These are phyloP conservation scores for Agrocybe pediades DNA, from an alignment of 768 basidiomycete genomes.

Conservation along the genomic window DNA sequence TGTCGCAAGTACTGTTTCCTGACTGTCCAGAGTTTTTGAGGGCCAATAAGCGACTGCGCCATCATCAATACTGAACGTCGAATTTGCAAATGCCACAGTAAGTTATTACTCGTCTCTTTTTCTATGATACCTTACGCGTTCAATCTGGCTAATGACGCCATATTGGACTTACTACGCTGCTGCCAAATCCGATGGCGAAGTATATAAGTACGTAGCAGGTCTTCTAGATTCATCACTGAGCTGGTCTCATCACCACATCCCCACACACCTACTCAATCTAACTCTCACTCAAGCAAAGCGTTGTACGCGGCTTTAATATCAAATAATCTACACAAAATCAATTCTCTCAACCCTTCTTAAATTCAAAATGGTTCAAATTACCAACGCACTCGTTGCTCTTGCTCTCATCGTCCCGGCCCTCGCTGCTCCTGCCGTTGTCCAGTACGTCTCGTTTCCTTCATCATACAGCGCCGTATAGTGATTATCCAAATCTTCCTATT, in stretches of 20 bases:
- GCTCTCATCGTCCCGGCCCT: neutral
- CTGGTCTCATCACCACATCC: neutral
- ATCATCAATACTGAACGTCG: too few species aligned
- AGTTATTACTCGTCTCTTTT: too few species aligned
- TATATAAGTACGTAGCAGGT: neutral
- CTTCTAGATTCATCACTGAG: neutral
- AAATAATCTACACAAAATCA: neutral
- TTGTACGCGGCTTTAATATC: neutral
- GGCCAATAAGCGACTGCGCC: too few species aligned
- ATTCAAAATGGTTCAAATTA: neutral
- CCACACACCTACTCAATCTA: neutral
- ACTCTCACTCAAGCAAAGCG: neutral
- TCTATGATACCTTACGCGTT: too few species aligned
- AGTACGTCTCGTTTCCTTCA: neutral
- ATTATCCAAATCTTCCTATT: too few species aligned
- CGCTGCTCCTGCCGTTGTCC: neutral
- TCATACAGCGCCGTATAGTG: too few species aligned
- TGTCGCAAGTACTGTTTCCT: neutral
- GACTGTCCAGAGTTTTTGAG: too few species aligned
- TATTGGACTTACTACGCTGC: too few species aligned
- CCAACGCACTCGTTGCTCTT: neutral
- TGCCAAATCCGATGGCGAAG: too few species aligned
- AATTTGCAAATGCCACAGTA: too few species aligned
- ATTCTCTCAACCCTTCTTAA: neutral
- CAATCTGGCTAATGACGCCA: too few species aligned